These are phyloP conservation scores for Meyerozyma elateridarum DNA, from an alignment of 1,139 yeast genomes.

Conservation along the genomic window DNA sequence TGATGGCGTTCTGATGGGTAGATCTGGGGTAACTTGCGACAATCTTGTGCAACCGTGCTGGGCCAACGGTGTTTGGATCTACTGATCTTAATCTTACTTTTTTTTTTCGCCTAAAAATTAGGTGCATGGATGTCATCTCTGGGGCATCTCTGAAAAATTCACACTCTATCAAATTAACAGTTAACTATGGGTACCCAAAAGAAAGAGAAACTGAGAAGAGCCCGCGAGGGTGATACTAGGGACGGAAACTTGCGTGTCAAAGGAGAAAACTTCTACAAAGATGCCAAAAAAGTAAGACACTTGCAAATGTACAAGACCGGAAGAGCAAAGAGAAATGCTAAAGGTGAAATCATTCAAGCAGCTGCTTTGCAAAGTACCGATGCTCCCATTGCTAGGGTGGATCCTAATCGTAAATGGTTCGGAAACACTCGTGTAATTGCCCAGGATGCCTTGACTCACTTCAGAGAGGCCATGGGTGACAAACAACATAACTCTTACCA, in stretches of 20 bases:
- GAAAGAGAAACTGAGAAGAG: conserved; percentile 84
- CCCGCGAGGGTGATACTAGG: conserved; percentile 73
- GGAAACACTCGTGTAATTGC: conserved; percentile 97
- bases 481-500: conserved; percentile 83
- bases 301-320: conserved; percentile 93
- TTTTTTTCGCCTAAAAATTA: not conserved
- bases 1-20: too few species aligned
- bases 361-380: conserved; percentile 88
- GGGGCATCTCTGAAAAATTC: not conserved
- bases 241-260: conserved; percentile 92
- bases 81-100: too few species aligned
- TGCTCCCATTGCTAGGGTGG: conserved; percentile 87
- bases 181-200: conserved; percentile 80
- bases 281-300: conserved; percentile 87
- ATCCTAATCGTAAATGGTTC: conserved; percentile 96
- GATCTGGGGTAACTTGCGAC: too few species aligned
- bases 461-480: conserved; percentile 91
- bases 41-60: conserved; percentile 6
- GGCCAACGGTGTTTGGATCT: not conserved
- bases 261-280: conserved; percentile 95
- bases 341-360: conserved; percentile 82
- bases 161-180: conserved; percentile 1
- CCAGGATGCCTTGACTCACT: conserved; percentile 91
- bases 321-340: conserved; percentile 77
- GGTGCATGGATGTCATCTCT: conserved; percentile 3